Base-by-base conservation (phyloP, 2,329 filamentous ascomycete species). In the Aspergillus neotritici region DNA sequence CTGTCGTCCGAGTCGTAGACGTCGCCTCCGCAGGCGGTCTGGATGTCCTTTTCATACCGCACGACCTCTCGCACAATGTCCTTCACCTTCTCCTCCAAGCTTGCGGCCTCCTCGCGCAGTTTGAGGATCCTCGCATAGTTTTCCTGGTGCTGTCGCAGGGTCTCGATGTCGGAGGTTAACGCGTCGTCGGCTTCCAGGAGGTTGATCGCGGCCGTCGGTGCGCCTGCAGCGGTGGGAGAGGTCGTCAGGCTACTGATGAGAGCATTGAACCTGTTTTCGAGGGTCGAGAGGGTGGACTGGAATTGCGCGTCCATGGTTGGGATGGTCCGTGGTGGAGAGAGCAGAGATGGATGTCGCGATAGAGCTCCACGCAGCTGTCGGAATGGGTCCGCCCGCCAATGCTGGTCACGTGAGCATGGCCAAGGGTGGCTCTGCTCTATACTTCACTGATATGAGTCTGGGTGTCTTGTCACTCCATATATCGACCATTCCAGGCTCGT, bases 231-330 rank as follows among this genome's bases (percentile, higher is more conserved):
- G 8, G 70, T 68, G 4, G 70, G 69, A 1, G 68, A 68, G 29
- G 67, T 68, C 4, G 66, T 70, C 3, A 73, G 61, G 25, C 62
- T 64, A 4, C 57, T 61, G 6, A 72, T 43, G 6, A 73, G 64
- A 25, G 58, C 55, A 49, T 67, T 71, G 48, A 73, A 63, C 40
- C 63, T 66, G n/a, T 54, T 56, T 51, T 72, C 70, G 30, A 73
- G 60, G 31, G 57, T 57, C 12, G 65, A 62, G 41, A 73, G 61
- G 13, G 68, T 58, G 3, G 57, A 54, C 40, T 68, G 62, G 32
- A 72, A 51, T 33, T 62, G 54, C 11, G 62, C 41, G 41, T 72
- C 65, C 70, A 73, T 73, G 37, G 40, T 60, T 48, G 32, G 38
- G 31, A 13, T 15, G 33, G n/a, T 4, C 31, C 38, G 25, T 34